Evolutionary conservation across 140 eudicot species (phyloP), one percentile per base, ranked within the genome.

Genomic region (Flaveria floridana): DNA sequence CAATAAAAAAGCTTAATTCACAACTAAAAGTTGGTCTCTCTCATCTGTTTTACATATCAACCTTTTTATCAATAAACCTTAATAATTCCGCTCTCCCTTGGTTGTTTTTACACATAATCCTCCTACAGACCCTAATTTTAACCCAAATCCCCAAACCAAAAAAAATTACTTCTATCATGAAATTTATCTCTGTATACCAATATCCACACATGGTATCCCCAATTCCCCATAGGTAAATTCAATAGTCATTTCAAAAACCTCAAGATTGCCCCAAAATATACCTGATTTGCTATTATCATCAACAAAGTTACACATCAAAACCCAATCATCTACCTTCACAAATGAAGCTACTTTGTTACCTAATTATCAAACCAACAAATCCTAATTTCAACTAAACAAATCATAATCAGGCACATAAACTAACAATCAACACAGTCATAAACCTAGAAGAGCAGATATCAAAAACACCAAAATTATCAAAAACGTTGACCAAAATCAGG

Each of bases 261-360:
- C 50, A 57, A 37, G 20, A 41, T 19, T 58, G 25, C n/a, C 23
- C 44, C 10, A 58, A 21, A 58, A 14, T 0, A 9, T 41, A 26
- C 67, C 41, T 39, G 11, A 41, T 48, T 68, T 61, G 4, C 65
- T 51, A 30, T 61, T 28, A 62, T 13, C 3, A 51, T 75, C 79
- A 75, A 18, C 55, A 64, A 51, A 65, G 6, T 65, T 37, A 25
- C 7, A 47, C 61, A 63, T 74, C 21, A 63, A 47, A 61, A 74
- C 6, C 76, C 39, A 55, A 53, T 44, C 47, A 14, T 20, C 51
- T 42, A 58, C 11, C 55, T 26, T 52, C 23, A 37, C 19, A 18
- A 56, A 28, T 2, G 7, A 72, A 34, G 20, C 57, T 20, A 42
- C 77, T 73, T 37, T 20, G 2, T 41, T 65, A 50, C 66, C 39